Base-by-base conservation (phyloP, 352 stramenopile genomes). In the Peronosclerospora sorghi region DNA sequence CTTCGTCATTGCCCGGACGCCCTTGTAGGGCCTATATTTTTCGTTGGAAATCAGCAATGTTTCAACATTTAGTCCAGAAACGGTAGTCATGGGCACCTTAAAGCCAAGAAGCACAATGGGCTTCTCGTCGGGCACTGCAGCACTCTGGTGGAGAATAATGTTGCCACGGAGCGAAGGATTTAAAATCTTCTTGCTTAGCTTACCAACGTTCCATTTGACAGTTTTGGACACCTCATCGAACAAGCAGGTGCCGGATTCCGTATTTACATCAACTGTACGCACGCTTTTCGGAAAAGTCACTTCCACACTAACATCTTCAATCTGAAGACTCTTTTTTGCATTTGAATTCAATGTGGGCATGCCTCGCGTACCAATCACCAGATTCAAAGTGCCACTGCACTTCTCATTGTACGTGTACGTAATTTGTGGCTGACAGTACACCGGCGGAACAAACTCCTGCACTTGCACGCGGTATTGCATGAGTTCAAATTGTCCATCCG, bases 11-110 rank as follows among this genome's bases (percentile, higher is more conserved):
- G 95, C 97, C 43, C 94, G 81, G 36, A 98, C 94, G 23, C 94
- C 95, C 76, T 98, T 98, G 81, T 98, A 98, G 6, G 95, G 95
- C 51, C 93, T 95, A 71, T 98, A 99, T 47, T 86, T 87, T 67
- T 99, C 96, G 59, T 96, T 97, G 21, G 82, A 92, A 38, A 98
- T 77, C 32, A 94, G 53, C 34, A 99, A 60, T 34, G 94, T 96
- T 58, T 95, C 89, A 30, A 99, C 94, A 32, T 92, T 87, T 35
- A 99, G 61, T 9, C 95, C 94, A 50, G 87, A 97, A 32, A 98
- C 90, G 6, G 91, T 97, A 8, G 91, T 83, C 66, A 97, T 86
- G 13, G 94, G 78, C 43, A 98, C 95, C 61, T 98, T 98, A 79
- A 97, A 99, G 36, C 81, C 80, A 1, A 98, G 55, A 30, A 95